These are phyloP conservation scores for Pascua sp. DNA, from an alignment of 1,284 basidiomycete species.

Conservation along the genomic window DNA sequence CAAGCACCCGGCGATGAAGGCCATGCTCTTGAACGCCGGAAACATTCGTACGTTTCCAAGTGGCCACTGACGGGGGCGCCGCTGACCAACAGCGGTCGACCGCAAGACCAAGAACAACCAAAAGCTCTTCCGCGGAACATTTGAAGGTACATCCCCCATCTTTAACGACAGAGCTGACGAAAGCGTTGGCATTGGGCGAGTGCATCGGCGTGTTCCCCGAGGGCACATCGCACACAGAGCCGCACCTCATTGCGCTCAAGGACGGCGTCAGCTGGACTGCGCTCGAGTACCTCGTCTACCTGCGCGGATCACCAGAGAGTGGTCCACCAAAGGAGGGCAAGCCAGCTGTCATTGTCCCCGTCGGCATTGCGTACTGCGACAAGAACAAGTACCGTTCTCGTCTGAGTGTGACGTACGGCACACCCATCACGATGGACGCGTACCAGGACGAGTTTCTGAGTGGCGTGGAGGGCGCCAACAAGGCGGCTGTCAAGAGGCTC, in stretches of 20 bases:
- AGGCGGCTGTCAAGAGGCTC: slow-evolving; percentile 79
- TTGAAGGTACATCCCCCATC: slow-evolving; percentile 55
- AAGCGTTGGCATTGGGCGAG: slow-evolving; percentile 67
- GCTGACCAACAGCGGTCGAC: slow-evolving; percentile 65
- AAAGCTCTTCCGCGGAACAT: slow-evolving; percentile 81
- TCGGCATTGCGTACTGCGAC: slow-evolving; percentile 88
- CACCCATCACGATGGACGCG: slow-evolving; percentile 68
- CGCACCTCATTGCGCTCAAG: slow-evolving; percentile 87
- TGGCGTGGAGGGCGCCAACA: slow-evolving; percentile 62
- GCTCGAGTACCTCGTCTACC: slow-evolving; percentile 83
- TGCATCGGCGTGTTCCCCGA: slow-evolving; percentile 93
- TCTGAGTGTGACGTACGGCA: slow-evolving; percentile 63
- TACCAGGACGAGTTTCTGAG: slow-evolving; percentile 77
- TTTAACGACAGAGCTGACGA: neutral
- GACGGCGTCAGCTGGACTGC: slow-evolving; percentile 95
- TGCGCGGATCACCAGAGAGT: slow-evolving; percentile 53
- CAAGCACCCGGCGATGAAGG: slow-evolving; percentile 66
- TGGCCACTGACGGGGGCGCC: too few species aligned
- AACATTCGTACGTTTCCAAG: slow-evolving; percentile 61
- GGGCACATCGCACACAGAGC: slow-evolving; percentile 71
- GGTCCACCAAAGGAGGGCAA: slow-evolving; percentile 47
- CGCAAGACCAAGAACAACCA: slow-evolving; percentile 86
- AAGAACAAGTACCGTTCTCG: slow-evolving; percentile 87
- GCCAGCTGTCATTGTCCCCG: slow-evolving; percentile 67
- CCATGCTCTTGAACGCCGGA: slow-evolving; percentile 79